These are phyloP conservation scores for Arabis hirsuta DNA, from an alignment of 345 rosid genomes.

Conservation along the genomic window DNA sequence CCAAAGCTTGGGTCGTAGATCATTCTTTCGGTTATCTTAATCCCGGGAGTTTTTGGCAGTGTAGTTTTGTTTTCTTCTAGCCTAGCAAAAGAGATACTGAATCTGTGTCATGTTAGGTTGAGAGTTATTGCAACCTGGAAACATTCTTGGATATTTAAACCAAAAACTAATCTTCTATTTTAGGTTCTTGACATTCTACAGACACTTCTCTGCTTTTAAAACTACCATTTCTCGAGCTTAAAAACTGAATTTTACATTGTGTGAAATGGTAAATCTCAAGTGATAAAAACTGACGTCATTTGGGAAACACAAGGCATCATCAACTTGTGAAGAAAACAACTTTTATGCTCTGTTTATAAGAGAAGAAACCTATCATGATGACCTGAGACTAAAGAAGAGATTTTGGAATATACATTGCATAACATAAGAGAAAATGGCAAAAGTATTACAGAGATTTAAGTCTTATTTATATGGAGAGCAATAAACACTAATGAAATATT, in stretches of 20 bases:
- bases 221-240: not conserved
- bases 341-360: conserved; percentile 39
- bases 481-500: conserved; percentile 18
- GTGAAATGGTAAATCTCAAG: not conserved
- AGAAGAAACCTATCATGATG: conserved; percentile 40
- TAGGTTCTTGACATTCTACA: not conserved
- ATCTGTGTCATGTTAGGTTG: conserved; percentile 17
- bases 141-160: conserved; percentile 5
- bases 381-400: conserved; percentile 43
- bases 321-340: conserved; percentile 39
- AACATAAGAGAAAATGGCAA: conserved; percentile 22
- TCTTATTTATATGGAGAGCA: conserved; percentile 24
- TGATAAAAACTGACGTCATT: conserved; percentile 8
- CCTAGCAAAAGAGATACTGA: conserved; percentile 16
- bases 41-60: not conserved
- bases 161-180: no score
- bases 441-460: not conserved
- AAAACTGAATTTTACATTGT: not conserved
- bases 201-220: not conserved
- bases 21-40: conserved; percentile 30
- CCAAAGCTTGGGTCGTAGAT: conserved; percentile 28
- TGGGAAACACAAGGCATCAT: not conserved
- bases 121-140: conserved; percentile 16
- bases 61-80: conserved; percentile 33
- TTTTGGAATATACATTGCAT: conserved; percentile 45